Base-by-base conservation (phyloP, 1,284 basidiomycete species). In the Cryptococcus sp. region DNA sequence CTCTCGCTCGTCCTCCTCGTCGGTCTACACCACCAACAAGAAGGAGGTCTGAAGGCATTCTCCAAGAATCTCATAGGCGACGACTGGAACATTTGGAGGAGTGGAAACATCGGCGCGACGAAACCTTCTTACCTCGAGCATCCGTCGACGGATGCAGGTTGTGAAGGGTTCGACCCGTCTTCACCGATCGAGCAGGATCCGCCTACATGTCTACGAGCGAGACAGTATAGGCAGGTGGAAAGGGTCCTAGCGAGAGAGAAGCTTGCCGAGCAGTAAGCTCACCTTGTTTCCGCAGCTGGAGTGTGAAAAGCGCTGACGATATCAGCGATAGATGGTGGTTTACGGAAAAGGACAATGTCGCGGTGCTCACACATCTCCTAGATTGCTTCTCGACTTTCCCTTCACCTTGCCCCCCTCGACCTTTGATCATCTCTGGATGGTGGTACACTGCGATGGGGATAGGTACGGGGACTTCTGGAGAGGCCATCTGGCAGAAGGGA, bases 391-490 rank as follows among this genome's bases (percentile, higher is more conserved):
- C 60, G 60, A 0, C 28, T 45, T 2, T 42, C 43, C 3, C 49
- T 60, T 42, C 35, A 9, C 19, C 25, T 21, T 69, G 67, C 28
- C 63, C 58, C 11, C 57, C 57, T 16, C 54, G 56, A 22, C 67
- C 67, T 9, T 50, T 69, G 21, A 56, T 69, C 39, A 16, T 68
- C 38, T 56, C 52, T 32, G 63, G 66, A 37, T 68, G 56, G 47
- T 63, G 60, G 62, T 69, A 61, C 45, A 57, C 60, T 5, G 60
- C 54, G 19, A 47, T 49, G 19, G 51, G 52, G 6, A 38, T 58
- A 4, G 47, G 45, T 1, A 47, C 40, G 2, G 53, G 47, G 4
- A 61, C 56, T 0, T 57, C 62, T 0, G 66, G 66, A 23, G 66
- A 67, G 45, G 49, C 53, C 19, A 61, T 66, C n/a, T 63, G 63